A percentile compares a stretch with the other conserved stretches of the same genome.
Conservation (phyloP, 2,329 filamentous ascomycete species). For the Chaetothyriales sp. region DNA sequence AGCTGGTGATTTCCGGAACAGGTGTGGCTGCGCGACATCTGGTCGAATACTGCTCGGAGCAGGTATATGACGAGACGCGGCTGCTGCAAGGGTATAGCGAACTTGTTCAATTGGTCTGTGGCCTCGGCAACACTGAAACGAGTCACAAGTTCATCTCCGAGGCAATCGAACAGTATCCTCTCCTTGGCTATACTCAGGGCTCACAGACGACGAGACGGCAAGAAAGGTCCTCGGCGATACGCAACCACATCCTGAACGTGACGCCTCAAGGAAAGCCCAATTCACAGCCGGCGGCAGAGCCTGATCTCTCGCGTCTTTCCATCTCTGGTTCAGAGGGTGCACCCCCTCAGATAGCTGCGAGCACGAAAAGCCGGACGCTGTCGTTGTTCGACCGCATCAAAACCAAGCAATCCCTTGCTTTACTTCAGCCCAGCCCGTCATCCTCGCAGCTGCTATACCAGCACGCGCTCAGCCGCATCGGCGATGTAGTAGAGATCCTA, state of each 20-base stretch:
- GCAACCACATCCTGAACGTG: constrained; percentile 9
- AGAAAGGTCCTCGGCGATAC: constrained; percentile 9
- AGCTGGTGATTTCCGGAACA: constrained; percentile 27
- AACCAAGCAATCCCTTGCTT: constrained; percentile 45
- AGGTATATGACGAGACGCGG: constrained; percentile 29
- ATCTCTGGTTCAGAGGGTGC: constrained; percentile 10
- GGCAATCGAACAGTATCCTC: constrained; percentile 23
- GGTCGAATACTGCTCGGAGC: constrained; percentile 9
- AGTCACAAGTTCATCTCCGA: constrained; percentile 12
- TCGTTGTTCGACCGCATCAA: constrained; percentile 60
- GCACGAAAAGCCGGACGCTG: constrained; percentile 26
- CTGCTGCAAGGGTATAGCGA: constrained; percentile 37
- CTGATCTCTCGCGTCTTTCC: background rate
- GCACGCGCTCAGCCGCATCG: constrained; percentile 50
- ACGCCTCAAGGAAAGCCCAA: background rate
- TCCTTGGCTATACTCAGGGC: constrained; percentile 18
- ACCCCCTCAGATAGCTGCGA: constrained; percentile 21
- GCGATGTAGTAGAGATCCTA: constrained; percentile 54
- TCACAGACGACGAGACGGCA: constrained; percentile 13
- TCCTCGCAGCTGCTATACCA: constrained; percentile 44
- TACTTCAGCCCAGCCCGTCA: constrained; percentile 31
- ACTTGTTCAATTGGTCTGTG: constrained; percentile 29
- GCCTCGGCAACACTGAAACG: constrained; percentile 26
- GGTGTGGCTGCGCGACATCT: constrained; percentile 17
- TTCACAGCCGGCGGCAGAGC: constrained; percentile 1